Percentiles rank a stretch among this genome's conserved stretches.
phyloP scores from a whole-genome alignment of 805 yeast genomes.

The Wickerhamiella brachini region DNA sequence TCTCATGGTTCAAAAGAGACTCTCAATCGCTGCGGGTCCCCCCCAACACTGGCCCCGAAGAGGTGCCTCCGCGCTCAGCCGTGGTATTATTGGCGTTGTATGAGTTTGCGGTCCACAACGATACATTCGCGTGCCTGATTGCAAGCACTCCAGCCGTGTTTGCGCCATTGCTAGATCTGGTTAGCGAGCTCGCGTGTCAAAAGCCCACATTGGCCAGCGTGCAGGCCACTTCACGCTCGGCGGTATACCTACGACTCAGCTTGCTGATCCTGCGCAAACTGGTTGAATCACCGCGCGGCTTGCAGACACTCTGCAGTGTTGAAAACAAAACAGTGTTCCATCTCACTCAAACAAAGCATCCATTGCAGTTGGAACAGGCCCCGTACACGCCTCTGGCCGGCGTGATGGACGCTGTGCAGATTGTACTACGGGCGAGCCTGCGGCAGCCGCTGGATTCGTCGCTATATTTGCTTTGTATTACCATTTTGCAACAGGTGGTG shows the following conservation, averaged over 20 bases:
- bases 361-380: conserved; percentile 17
- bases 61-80: background rate
- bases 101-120: conserved; percentile 26
- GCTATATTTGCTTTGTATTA: conserved; percentile 19
- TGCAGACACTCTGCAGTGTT: conserved; percentile 6
- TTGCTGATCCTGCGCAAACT: conserved; percentile 22
- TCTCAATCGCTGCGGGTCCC: too few species aligned
- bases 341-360: conserved; percentile 16
- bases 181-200: conserved; percentile 20
- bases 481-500: conserved; percentile 16
- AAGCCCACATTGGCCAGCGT: conserved; percentile 14
- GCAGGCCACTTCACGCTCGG: conserved; percentile 11
- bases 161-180: conserved; percentile 21
- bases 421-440: conserved; percentile 24
- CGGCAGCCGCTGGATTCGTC: conserved; percentile 19
- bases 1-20: background rate
- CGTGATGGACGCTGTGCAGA: conserved; percentile 22
- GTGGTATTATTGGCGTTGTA: conserved; percentile 17
- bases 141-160: conserved; percentile 19
- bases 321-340: conserved; percentile 8
- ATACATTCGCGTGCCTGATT: conserved; percentile 21
- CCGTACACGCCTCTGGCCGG: conserved; percentile 23
- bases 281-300: conserved; percentile 18
- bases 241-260: conserved; percentile 21
- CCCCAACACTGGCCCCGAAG: background rate